phyloP scores from a whole-genome alignment of 1,139 yeast genomes.

The Pichia sp. region DNA sequence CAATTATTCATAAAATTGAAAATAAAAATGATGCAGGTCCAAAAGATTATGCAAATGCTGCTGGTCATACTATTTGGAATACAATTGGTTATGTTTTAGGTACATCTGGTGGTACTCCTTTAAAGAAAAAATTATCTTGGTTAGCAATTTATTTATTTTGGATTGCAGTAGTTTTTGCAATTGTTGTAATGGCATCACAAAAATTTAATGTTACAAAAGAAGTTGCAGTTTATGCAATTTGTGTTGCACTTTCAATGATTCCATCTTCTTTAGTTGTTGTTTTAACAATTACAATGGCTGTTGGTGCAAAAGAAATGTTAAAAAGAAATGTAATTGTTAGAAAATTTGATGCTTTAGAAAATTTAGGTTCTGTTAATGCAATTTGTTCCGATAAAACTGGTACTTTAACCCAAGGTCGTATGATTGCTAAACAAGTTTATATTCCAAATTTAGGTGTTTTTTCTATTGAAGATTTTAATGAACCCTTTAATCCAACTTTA shows the following conservation, averaged over 20 bases:
- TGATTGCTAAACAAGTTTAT: slow-evolving; percentile 71
- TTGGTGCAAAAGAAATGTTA: slow-evolving; percentile 78
- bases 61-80: slow-evolving; percentile 41
- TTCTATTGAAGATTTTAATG: slow-evolving; percentile 52
- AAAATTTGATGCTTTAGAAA: slow-evolving; percentile 72
- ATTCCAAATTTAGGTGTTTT: slow-evolving; percentile 70
- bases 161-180: slow-evolving; percentile 70
- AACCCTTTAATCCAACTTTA: slow-evolving; percentile 66
- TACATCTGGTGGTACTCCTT: slow-evolving; percentile 69
- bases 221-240: slow-evolving; percentile 78
- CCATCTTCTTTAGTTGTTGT: slow-evolving; percentile 80
- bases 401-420: slow-evolving; percentile 73
- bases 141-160: slow-evolving; percentile 63
- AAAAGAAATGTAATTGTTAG: slow-evolving; percentile 66
- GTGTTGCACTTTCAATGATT: slow-evolving; percentile 78
- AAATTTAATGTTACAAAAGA: slow-evolving; percentile 58
- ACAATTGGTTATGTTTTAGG: slow-evolving; percentile 67
- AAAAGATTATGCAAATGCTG: slow-evolving; percentile 47
- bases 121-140: slow-evolving; percentile 61
- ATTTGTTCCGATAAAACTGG: slow-evolving; percentile 85
- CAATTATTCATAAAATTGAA: slow-evolving; percentile 32
- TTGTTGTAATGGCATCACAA: slow-evolving; percentile 76
- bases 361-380: slow-evolving; percentile 73
- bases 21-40: slow-evolving; percentile 33
- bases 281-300: slow-evolving; percentile 79